Percentiles rank a stretch among this genome's conserved stretches.
Conservation (phyloP, 345 rosid genomes). For the Corchorus capsularis region DNA sequence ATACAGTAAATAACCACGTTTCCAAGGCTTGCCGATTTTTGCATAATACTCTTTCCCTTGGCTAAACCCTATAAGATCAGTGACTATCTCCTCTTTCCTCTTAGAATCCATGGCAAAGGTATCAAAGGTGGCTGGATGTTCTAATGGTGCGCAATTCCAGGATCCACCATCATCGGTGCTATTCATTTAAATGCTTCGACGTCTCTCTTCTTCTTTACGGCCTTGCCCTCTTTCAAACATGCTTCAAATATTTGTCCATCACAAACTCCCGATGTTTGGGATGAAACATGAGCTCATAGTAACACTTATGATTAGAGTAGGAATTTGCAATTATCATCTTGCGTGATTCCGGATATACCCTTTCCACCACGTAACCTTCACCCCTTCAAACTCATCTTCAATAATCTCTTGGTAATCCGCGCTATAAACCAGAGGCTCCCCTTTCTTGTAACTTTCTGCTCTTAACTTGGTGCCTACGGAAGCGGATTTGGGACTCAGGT, state of each 20-base stretch:
- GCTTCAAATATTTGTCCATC: constrained; percentile 24
- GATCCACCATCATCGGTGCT: background rate
- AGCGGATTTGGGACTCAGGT: constrained; percentile 43
- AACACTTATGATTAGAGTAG: constrained; percentile 29
- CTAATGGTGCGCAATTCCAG: background rate
- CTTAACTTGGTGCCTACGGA: too few relatives aligned
- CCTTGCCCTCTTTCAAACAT: constrained; percentile 29
- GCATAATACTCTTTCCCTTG: constrained; percentile 25
- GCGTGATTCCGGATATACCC: background rate
- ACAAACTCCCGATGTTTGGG: constrained; percentile 27
- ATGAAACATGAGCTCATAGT: constrained; percentile 34
- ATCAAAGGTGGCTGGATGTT: constrained; percentile 28
- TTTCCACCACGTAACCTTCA: constrained; percentile 45
- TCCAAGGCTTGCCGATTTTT: constrained; percentile 32
- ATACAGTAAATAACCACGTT: constrained; percentile 29
- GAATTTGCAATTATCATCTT: too few relatives aligned
- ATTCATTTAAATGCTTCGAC: constrained; percentile 25
- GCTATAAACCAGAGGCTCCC: constrained; percentile 42
- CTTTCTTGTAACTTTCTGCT: constrained; percentile 42
- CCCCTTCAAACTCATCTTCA: constrained; percentile 46
- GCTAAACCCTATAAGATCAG: constrained; percentile 21
- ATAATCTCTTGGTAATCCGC: constrained; percentile 59
- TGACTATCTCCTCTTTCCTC: constrained; percentile 26
- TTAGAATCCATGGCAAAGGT: constrained; percentile 23
- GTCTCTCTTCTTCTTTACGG: background rate